phyloP scores from a whole-genome alignment of 2,329 filamentous ascomycete genomes.

The Diaporthe citrichinensis region DNA sequence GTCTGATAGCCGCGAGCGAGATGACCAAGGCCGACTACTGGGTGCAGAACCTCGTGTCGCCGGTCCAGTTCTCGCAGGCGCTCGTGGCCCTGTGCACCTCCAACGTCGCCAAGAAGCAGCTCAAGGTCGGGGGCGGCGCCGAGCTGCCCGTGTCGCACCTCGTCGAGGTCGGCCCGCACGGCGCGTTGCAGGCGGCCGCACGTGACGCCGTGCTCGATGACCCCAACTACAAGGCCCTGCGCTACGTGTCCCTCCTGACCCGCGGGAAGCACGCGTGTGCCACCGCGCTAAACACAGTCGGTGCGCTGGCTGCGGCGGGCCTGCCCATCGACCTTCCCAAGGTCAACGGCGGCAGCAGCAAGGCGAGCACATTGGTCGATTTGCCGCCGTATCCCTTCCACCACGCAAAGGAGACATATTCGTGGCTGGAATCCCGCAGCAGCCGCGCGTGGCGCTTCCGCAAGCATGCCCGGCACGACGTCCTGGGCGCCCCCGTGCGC shows the following conservation, averaged over 20 bases:
- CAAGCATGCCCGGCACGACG: constrained; percentile 54
- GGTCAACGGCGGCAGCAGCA: constrained; percentile 31
- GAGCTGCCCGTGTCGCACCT: constrained; percentile 44
- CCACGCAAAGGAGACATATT: constrained; percentile 50
- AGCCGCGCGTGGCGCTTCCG: constrained; percentile 54
- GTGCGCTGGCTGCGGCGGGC: constrained; percentile 26
- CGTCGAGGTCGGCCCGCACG: constrained; percentile 50
- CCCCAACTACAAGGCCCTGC: constrained; percentile 39
- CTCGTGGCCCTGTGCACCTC: constrained; percentile 41
- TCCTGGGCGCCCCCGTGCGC: constrained; percentile 54
- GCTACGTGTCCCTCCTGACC: constrained; percentile 34
- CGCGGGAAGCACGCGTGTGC: constrained; percentile 32
- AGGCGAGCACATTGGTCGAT: constrained; percentile 44
- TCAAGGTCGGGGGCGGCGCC: constrained; percentile 37
- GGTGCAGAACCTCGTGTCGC: constrained; percentile 36
- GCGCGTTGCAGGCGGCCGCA: constrained; percentile 47
- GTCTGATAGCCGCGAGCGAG: constrained; percentile 24
- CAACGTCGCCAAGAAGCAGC: constrained; percentile 39
- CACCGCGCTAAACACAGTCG: constrained; percentile 32
- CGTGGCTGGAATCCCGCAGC: constrained; percentile 55
- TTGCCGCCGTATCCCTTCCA: constrained; percentile 64
- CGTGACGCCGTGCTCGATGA: constrained; percentile 42
- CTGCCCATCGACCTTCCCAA: constrained; percentile 27
- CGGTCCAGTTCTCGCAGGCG: constrained; percentile 35
- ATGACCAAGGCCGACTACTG: constrained; percentile 44